Evolutionary conservation across 2,329 filamentous ascomycete species (phyloP).

Genomic region (Colletotrichum euphorbiae): DNA sequence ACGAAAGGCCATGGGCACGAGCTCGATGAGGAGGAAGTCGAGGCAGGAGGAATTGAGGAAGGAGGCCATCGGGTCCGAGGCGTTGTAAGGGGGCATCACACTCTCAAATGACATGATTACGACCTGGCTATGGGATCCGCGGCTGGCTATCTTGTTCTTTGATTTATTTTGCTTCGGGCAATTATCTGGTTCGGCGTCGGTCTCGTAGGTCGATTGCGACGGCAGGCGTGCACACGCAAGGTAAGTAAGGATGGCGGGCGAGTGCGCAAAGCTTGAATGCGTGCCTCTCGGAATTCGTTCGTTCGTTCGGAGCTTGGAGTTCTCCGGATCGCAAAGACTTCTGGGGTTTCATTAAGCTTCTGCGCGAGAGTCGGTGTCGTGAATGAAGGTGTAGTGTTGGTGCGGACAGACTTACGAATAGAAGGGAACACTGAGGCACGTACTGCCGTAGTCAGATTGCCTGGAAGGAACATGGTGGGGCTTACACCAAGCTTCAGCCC

Average conservation of each 20-base stretch:
- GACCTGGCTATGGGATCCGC: background rate
- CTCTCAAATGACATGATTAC: conserved; percentile 77
- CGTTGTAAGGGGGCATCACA: conserved; percentile 75
- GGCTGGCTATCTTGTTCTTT: background rate
- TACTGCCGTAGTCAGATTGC: background rate
- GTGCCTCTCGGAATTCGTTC: no score
- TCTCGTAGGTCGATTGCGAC: conserved; percentile 1
- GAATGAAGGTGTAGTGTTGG: no score
- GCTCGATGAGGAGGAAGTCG: conserved; percentile 95
- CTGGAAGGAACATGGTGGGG: background rate
- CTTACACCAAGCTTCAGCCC: background rate
- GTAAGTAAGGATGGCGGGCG: background rate
- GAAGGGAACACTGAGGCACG: background rate
- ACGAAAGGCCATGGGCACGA: conserved; percentile 93
- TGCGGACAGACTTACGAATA: background rate
- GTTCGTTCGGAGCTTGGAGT: no score
- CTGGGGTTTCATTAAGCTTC: no score
- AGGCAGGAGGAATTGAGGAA: conserved; percentile 88
- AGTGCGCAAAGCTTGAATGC: no score
- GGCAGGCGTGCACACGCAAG: background rate
- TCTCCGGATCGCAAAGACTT: no score
- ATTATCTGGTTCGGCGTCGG: background rate
- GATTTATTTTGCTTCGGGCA: background rate
- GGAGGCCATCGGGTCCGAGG: conserved; percentile 78
- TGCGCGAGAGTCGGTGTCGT: no score